Conservation (phyloP, 2,329 filamentous ascomycete species). For the Fusarium metavorans region DNA sequence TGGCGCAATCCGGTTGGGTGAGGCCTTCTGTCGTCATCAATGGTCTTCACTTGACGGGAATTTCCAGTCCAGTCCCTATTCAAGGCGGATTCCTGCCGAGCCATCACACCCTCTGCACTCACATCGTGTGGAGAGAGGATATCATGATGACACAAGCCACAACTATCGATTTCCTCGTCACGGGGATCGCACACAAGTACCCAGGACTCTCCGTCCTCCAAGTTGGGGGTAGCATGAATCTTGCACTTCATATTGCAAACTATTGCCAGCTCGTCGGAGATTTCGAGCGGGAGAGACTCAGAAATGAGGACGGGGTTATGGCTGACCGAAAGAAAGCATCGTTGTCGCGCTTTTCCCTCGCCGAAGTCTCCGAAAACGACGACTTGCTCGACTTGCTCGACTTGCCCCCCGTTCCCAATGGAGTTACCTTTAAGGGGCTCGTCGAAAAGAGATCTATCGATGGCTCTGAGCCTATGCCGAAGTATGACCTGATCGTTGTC, state of each 20-base stretch:
- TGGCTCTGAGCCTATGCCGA: conserved; percentile 27
- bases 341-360: conserved; percentile 51
- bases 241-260: conserved; percentile 44
- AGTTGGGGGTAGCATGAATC: conserved; percentile 45
- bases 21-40: conserved; percentile 57
- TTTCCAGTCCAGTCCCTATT: conserved; percentile 45
- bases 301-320: too few species aligned
- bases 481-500: conserved; percentile 52
- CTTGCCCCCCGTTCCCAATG: conserved; percentile 21
- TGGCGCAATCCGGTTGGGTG: conserved; percentile 52
- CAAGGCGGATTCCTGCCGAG: conserved; percentile 58
- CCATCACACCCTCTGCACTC: conserved; percentile 61
- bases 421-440: conserved; percentile 33
- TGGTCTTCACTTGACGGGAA: conserved; percentile 57
- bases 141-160: conserved; percentile 10
- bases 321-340: conserved; percentile 32
- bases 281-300: conserved; percentile 7
- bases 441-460: conserved; percentile 45
- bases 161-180: conserved; percentile 4
- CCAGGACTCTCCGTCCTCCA: conserved; percentile 55
- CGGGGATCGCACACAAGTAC: conserved; percentile 54
- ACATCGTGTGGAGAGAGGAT: conserved; percentile 62
- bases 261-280: conserved; percentile 41
- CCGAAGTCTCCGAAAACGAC: conserved; percentile 22
- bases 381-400: conserved; percentile 11